A percentile compares a stretch with the other conserved stretches of the same genome.
Evolutionary conservation across 202 grass and related monocot genomes (phyloP).

Genomic region (Carex arenaria): DNA sequence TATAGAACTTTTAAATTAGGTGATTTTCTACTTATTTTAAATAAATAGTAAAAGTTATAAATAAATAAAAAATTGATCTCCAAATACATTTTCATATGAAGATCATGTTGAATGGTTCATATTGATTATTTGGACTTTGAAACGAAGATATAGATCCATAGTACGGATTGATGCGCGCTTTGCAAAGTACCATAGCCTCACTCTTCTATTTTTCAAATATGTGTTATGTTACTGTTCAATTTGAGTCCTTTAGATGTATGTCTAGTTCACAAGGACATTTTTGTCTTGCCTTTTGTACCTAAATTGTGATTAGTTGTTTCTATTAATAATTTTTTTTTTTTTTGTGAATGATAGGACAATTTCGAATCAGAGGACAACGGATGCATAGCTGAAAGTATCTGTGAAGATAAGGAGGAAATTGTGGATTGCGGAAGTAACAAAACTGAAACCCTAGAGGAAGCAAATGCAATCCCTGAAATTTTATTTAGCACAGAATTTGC

Average conservation of each 20-base stretch:
- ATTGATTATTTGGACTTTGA: too few relatives aligned
- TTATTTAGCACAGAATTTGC: slow-evolving; percentile 5
- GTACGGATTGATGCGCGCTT: too few relatives aligned
- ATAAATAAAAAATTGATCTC: too few relatives aligned
- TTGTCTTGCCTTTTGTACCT: neutral
- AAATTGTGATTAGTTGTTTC: neutral
- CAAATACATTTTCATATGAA: too few relatives aligned
- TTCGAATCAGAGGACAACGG: slow-evolving; percentile 18
- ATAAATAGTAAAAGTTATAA: too few relatives aligned
- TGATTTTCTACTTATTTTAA: too few relatives aligned
- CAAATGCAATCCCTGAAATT: slow-evolving; percentile 23
- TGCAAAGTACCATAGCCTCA: too few relatives aligned
- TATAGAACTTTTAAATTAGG: too few relatives aligned
- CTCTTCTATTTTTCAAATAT: neutral
- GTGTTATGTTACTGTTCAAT: slow-evolving; percentile 13
- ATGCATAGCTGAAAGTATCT: neutral
- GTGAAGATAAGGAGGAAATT: slow-evolving; percentile 23
- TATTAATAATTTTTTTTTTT: slow-evolving; percentile 3
- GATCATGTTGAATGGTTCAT: too few relatives aligned
- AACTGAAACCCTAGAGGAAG: slow-evolving; percentile 12
- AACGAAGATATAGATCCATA: too few relatives aligned
- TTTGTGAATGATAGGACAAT: slow-evolving; percentile 27
- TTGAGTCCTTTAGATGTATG: neutral
- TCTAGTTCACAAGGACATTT: neutral
- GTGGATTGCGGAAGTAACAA: slow-evolving; percentile 23